Percentiles rank a stretch among this genome's conserved stretches.
Evolutionary conservation across 805 yeast genomes (phyloP).

Genomic region (Ogataea nitratoaversa): DNA sequence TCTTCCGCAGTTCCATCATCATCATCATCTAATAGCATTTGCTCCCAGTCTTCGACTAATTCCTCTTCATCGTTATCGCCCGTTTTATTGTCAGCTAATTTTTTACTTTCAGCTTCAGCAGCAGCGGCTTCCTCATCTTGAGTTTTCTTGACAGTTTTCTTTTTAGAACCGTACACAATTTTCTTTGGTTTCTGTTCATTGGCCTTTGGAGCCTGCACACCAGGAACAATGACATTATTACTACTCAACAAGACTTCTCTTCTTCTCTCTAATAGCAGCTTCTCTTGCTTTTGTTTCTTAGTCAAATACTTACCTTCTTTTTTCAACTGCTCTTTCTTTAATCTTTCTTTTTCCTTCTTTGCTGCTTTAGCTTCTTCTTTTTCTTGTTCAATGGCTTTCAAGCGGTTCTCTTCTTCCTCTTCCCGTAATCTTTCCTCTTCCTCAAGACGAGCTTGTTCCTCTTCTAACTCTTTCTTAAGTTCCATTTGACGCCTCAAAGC

Average conservation of each 20-base stretch:
- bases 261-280: slow-evolving; percentile 80
- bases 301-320: slow-evolving; percentile 94
- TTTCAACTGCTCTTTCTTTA: slow-evolving; percentile 84
- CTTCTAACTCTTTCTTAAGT: slow-evolving; percentile 81
- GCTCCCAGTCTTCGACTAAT: slow-evolving; percentile 84
- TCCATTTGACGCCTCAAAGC: slow-evolving; percentile 89
- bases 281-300: slow-evolving; percentile 93
- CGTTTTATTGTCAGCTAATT: slow-evolving; percentile 15
- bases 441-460: slow-evolving; percentile 65
- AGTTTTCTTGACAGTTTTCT: slow-evolving; percentile 41
- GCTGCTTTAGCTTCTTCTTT: slow-evolving; percentile 54
- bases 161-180: slow-evolving; percentile 68
- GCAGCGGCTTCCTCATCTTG: slow-evolving; percentile 27
- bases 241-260: slow-evolving; percentile 77
- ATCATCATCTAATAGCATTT: slow-evolving; percentile 55
- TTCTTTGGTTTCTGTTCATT: slow-evolving; percentile 49
- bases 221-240: slow-evolving; percentile 72
- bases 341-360: slow-evolving; percentile 84
- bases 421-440: slow-evolving; percentile 59
- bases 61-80: slow-evolving; percentile 46
- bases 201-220: slow-evolving; percentile 40
- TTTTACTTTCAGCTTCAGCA: slow-evolving; percentile 10
- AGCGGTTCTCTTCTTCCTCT: slow-evolving; percentile 46
- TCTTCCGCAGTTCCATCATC: slow-evolving; percentile 43
- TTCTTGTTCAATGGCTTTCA: slow-evolving; percentile 60